These are phyloP conservation scores for Xylaria sp. DNA, from an alignment of 2,329 filamentous ascomycete genomes.

Conservation along the genomic window DNA sequence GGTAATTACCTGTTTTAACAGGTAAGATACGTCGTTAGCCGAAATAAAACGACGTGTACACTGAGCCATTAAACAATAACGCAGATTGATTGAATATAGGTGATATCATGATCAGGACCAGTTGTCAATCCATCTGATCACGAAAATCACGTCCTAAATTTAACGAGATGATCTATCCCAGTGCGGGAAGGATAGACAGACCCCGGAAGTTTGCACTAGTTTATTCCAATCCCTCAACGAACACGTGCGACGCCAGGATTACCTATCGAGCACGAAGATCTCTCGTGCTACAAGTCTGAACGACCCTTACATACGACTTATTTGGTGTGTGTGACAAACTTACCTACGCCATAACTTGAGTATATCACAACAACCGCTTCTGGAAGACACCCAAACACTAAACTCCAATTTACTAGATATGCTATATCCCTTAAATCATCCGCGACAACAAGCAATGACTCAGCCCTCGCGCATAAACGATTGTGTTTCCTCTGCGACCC, in stretches of 20 bases:
- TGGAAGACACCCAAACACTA: background rate
- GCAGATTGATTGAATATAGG: background rate
- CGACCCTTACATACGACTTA: too few species aligned
- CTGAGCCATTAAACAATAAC: background rate
- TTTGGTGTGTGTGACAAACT: too few species aligned
- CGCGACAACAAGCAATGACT: conserved; percentile 1
- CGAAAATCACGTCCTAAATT: background rate
- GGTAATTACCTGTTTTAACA: background rate
- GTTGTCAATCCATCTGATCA: conserved; percentile 8
- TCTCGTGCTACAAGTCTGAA: background rate
- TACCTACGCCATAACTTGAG: background rate
- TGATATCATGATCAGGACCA: conserved; percentile 10
- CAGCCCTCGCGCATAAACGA: conserved; percentile 20
- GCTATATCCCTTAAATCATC: background rate
- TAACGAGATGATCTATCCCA: conserved; percentile 8
- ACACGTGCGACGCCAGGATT: conserved; percentile 25
- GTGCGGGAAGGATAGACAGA: conserved; percentile 14
- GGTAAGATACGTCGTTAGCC: background rate
- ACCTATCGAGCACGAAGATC: conserved; percentile 2
- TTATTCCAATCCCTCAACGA: background rate
- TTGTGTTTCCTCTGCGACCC: background rate
- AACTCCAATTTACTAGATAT: background rate
- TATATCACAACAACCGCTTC: background rate
- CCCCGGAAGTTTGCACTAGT: conserved; percentile 5
- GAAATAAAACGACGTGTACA: background rate